These are phyloP conservation scores for Wickerhamiella spandovensis DNA, from an alignment of 805 yeast species.

Conservation along the genomic window DNA sequence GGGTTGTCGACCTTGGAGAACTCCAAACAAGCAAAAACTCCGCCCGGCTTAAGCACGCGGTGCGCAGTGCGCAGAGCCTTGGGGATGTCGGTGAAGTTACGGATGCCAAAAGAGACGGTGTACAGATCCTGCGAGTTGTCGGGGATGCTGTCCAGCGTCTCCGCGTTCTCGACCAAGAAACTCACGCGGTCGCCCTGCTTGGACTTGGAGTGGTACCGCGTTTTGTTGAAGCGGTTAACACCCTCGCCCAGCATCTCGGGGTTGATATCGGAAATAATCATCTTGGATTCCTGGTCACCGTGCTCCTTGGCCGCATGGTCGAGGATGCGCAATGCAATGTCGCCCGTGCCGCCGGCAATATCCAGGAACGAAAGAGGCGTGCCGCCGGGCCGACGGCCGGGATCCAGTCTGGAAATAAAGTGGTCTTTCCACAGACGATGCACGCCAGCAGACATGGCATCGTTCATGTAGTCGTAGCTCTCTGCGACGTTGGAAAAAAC, in stretches of 20 bases:
- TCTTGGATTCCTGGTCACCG: constrained; percentile 60
- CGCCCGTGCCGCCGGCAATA: constrained; percentile 99
- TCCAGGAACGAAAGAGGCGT: constrained; percentile 79
- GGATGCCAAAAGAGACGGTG: constrained; percentile 93
- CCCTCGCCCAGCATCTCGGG: constrained; percentile 95
- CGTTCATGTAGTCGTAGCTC: constrained; percentile 93
- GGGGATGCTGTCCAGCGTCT: constrained; percentile 66
- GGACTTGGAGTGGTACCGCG: constrained; percentile 26
- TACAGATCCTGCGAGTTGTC: constrained; percentile 87
- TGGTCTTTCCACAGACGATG: constrained; percentile 93
- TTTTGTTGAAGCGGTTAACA: constrained; percentile 48
- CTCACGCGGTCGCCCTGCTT: constrained; percentile 57
- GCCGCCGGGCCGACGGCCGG: constrained; percentile 82
- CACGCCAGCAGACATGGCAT: constrained; percentile 91
- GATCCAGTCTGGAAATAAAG: constrained; percentile 75
- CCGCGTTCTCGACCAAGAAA: constrained; percentile 88
- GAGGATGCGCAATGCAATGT: constrained; percentile 86
- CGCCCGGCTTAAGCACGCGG: constrained; percentile 93
- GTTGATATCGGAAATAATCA: constrained; percentile 91
- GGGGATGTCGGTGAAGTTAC: constrained; percentile 91
- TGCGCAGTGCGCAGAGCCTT: constrained; percentile 92
- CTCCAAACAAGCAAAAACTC: constrained; percentile 91
- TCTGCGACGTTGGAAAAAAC: constrained; percentile 93
- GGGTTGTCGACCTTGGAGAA: constrained; percentile 84
- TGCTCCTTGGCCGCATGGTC: constrained; percentile 77